A percentile compares a stretch with the other conserved stretches of the same genome.
These are phyloP conservation scores for Misopates orontium DNA, from an alignment of 257 asterid species.

Conservation along the genomic window DNA sequence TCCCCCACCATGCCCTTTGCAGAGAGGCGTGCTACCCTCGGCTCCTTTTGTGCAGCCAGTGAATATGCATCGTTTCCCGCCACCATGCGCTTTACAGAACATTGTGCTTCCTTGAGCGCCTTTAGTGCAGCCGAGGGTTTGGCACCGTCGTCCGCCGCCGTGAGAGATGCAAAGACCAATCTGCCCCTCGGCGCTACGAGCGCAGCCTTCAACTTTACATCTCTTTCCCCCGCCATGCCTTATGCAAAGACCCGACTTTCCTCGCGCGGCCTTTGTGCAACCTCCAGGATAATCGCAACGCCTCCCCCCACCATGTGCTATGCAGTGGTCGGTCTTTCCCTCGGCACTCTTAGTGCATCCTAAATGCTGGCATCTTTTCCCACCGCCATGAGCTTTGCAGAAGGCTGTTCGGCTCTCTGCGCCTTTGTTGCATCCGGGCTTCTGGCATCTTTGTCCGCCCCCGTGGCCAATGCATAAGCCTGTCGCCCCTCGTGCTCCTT, in stretches of 20 bases:
- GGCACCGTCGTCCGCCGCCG: slow-evolving; percentile 93
- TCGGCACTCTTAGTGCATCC: slow-evolving; percentile 95
- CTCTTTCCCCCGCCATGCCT: slow-evolving; percentile 95
- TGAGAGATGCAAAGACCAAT: slow-evolving; percentile 88
- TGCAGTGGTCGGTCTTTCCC: slow-evolving; percentile 81
- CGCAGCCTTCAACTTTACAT: slow-evolving; percentile 79
- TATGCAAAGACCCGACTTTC: slow-evolving; percentile 89
- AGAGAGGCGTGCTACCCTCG: slow-evolving; percentile 87
- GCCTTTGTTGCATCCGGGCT: slow-evolving; percentile 77
- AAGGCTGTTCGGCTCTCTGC: slow-evolving; percentile 90
- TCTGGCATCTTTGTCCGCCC: slow-evolving; percentile 92
- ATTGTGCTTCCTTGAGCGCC: slow-evolving; percentile 91
- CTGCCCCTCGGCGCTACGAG: slow-evolving; percentile 88
- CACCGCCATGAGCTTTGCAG: slow-evolving; percentile 94
- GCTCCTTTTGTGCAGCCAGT: slow-evolving; percentile 91
- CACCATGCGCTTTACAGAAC: slow-evolving; percentile 92
- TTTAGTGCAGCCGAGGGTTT: slow-evolving; percentile 47
- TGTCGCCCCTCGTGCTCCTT: slow-evolving; percentile 88
- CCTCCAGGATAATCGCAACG: slow-evolving; percentile 64
- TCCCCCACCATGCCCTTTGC: slow-evolving; percentile 98
- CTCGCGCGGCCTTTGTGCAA: slow-evolving; percentile 86
- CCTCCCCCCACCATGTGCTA: slow-evolving; percentile 85
- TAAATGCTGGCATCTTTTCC: slow-evolving; percentile 65
- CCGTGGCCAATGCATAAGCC: slow-evolving; percentile 91
- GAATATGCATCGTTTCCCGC: slow-evolving; percentile 83